Evolutionary conservation across 1,139 yeast genomes (phyloP).

Genomic region (Geotrichum bryndzae): DNA sequence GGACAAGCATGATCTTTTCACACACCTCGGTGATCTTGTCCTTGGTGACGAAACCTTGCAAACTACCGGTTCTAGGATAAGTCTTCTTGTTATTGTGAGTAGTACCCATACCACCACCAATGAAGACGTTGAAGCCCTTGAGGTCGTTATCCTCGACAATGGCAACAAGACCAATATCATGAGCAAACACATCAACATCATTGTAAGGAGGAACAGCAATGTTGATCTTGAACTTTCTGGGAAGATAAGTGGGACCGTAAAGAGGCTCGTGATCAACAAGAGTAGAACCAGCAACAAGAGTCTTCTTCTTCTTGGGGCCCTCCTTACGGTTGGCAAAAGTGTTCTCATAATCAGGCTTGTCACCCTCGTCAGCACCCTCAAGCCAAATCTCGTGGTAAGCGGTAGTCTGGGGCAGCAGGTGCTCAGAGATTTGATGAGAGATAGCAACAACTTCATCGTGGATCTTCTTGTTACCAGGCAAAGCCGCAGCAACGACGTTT

Average conservation of each 20-base stretch:
- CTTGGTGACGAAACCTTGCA: slow-evolving; percentile 66
- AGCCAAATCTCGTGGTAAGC: slow-evolving; percentile 98
- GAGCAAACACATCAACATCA: slow-evolving; percentile 95
- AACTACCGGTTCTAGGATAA: slow-evolving; percentile 88
- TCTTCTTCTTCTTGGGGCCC: slow-evolving; percentile 76
- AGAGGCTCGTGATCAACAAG: slow-evolving; percentile 66
- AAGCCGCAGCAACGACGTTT: slow-evolving; percentile 86
- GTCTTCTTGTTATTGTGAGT: slow-evolving; percentile 96
- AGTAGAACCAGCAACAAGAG: slow-evolving; percentile 67
- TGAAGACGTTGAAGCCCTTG: slow-evolving; percentile 78
- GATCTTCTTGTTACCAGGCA: slow-evolving; percentile 76
- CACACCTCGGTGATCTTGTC: slow-evolving; percentile 73
- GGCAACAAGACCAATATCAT: slow-evolving; percentile 88
- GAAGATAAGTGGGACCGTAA: slow-evolving; percentile 81
- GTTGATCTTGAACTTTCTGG: slow-evolving; percentile 93
- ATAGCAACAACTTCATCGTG: slow-evolving; percentile 66
- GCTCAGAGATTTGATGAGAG: slow-evolving; percentile 67
- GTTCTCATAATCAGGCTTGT: slow-evolving; percentile 58
- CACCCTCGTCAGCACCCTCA: slow-evolving; percentile 74
- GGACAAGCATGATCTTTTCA: slow-evolving; percentile 89
- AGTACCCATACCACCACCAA: slow-evolving; percentile 99
- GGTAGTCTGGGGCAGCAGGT: slow-evolving; percentile 82
- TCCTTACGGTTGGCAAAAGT: slow-evolving; percentile 68
- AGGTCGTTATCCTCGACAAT: slow-evolving; percentile 60
- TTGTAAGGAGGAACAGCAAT: slow-evolving; percentile 95